Evolutionary conservation across 148 eudicot genomes (phyloP), one percentile per base, ranked within the genome.

Genomic region (Drosera capensis): DNA sequence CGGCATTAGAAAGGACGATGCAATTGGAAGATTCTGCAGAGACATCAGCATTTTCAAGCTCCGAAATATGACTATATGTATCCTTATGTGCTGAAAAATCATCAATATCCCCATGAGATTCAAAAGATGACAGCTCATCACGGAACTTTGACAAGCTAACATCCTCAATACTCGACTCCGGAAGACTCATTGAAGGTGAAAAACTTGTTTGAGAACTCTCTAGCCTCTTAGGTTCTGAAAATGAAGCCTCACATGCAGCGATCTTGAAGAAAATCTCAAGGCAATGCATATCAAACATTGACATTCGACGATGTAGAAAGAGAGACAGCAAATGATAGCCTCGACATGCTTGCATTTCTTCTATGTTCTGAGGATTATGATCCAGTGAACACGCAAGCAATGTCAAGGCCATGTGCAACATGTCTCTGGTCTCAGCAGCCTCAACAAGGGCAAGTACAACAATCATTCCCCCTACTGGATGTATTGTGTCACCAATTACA

Each of bases 241-340:
- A 92, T 40, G 94, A 81, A 35, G 95, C 99, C 74, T 92, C 95
- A 50, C 99, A 92, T 53, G 99, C 99, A 66, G 99, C 99, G 59
- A 92, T 81, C 58, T 92, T 80, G 67, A 85, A 92, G 63, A 92
- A 81, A 23, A 85, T 85, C 64, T 92, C 99, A 49, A 92, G 94
- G 48, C 94, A 76, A 37, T 72, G 79, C 88, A 92, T 85, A 68
- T 92, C 99, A 64, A 92, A 85, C 55, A 81, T 62, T 46, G 86
- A 77, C 99, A 92, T 92, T 65, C 73, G 71, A 40, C 80, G 82
- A 58, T 62, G 79, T 39, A 92, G 67, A 72, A 92, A 92, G 22
- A 92, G 73, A 20, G 94, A 73, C 5, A 92, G 83, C 65, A 92
- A 74, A 65, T 92, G 99, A 65, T 92, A 92, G 39, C 95, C 99